A percentile compares a stretch with the other conserved stretches of the same genome.
phyloP scores from a whole-genome alignment of 306 rosid genomes.

The Abrus precatorius region DNA sequence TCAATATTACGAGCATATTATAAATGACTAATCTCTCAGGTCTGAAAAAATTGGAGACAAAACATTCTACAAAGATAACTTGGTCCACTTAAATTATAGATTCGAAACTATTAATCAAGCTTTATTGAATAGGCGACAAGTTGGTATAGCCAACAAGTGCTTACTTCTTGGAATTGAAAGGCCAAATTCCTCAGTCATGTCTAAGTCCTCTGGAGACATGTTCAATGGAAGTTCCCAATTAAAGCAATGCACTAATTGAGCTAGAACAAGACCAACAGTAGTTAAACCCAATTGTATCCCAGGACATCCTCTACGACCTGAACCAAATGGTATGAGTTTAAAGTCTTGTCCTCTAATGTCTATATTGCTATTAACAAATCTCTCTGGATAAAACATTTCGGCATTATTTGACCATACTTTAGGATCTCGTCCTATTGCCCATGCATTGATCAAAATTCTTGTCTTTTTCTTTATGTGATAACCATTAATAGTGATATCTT shows the following conservation, averaged over 20 bases:
- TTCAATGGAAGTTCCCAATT: slow-evolving; percentile 51
- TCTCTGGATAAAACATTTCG: slow-evolving; percentile 47
- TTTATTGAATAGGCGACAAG: not conserved
- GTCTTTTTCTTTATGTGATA: slow-evolving; percentile 47
- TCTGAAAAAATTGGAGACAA: no score
- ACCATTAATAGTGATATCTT: slow-evolving; percentile 41
- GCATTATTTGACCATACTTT: slow-evolving; percentile 44
- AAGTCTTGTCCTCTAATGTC: slow-evolving; percentile 45
- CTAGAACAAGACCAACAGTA: slow-evolving; percentile 4
- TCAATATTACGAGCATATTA: no score
- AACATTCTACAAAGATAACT: no score
- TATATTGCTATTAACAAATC: not conserved
- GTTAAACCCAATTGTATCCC: slow-evolving; percentile 45
- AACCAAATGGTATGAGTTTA: slow-evolving; percentile 51
- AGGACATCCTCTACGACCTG: slow-evolving; percentile 53
- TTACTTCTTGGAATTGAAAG: not conserved
- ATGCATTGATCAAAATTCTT: slow-evolving; percentile 40
- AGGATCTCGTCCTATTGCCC: slow-evolving; percentile 50
- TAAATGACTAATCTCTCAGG: no score
- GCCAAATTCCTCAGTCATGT: slow-evolving; percentile 51
- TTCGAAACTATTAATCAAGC: not conserved
- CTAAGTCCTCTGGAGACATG: slow-evolving; percentile 10
- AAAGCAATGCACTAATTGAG: slow-evolving; percentile 57
- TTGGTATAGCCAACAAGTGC: slow-evolving; percentile 40
- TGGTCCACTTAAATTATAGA: not conserved